Conservation (phyloP, 1,284 basidiomycete species). For the Dichomitus squalens region DNA sequence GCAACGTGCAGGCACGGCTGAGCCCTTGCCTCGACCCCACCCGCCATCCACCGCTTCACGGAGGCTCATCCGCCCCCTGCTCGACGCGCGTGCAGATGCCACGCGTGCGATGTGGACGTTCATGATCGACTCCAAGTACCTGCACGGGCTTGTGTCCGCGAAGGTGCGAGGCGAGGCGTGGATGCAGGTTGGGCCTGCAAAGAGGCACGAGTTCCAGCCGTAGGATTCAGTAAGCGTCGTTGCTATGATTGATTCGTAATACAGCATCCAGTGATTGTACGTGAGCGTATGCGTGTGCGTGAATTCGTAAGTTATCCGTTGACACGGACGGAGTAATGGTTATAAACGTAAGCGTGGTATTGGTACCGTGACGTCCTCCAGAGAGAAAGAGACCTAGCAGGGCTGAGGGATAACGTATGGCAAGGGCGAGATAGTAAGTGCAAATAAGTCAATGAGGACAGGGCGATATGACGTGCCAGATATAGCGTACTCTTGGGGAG, state of each 20-base stretch:
- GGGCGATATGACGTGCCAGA: neutral
- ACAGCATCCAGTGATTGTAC: neutral
- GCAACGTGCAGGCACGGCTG: constrained; percentile 11
- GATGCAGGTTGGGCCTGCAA: constrained; percentile 24
- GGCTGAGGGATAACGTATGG: neutral
- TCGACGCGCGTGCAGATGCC: constrained; percentile 27
- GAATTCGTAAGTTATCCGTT: too few relatives aligned
- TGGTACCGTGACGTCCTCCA: neutral
- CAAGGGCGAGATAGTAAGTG: neutral
- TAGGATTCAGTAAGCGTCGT: neutral
- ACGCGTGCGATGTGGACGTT: constrained; percentile 21
- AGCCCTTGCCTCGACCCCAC: neutral
- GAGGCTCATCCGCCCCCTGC: constrained; percentile 25
- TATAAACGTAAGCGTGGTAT: neutral
- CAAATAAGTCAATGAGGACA: neutral
- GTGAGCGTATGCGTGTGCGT: neutral
- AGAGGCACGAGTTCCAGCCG: neutral
- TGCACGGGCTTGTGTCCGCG: constrained; percentile 16
- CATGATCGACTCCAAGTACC: constrained; percentile 23
- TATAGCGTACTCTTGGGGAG: constrained; percentile 13
- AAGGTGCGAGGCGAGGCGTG: constrained; percentile 17
- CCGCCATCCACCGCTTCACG: constrained; percentile 10
- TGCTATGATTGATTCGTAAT: neutral
- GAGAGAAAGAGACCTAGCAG: neutral
- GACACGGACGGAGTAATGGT: neutral